phyloP scores from a whole-genome alignment of 2,329 filamentous ascomycete genomes.

The Calonectria pauciramosa region DNA sequence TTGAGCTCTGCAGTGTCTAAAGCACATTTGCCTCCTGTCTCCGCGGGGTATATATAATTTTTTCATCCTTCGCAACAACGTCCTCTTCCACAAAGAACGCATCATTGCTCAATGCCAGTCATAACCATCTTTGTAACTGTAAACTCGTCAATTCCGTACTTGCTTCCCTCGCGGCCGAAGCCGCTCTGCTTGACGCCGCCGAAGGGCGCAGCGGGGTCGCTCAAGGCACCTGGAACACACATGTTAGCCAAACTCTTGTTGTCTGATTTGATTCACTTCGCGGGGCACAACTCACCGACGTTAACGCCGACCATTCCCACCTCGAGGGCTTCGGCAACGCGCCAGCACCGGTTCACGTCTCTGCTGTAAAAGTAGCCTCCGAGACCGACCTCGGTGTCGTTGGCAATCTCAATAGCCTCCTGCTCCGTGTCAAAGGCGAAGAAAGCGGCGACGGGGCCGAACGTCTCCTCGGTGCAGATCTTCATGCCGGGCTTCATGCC shows the following conservation, averaged over 20 bases:
- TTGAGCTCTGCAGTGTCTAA: slow-evolving; percentile 6
- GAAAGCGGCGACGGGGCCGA: slow-evolving; percentile 78
- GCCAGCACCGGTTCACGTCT: slow-evolving; percentile 55
- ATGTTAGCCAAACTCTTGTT: slow-evolving; percentile 31
- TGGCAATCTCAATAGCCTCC: slow-evolving; percentile 77
- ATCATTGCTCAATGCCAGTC: slow-evolving; percentile 44
- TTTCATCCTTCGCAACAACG: slow-evolving; percentile 16
- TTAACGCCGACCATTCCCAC: slow-evolving; percentile 54
- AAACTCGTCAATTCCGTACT: slow-evolving; percentile 81
- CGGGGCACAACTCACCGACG: slow-evolving; percentile 36
- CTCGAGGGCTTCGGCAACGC: slow-evolving; percentile 64
- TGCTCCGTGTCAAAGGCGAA: slow-evolving; percentile 78
- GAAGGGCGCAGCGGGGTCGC: slow-evolving; percentile 70
- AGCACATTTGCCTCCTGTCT: background rate
- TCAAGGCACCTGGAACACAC: slow-evolving; percentile 55
- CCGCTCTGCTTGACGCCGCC: slow-evolving; percentile 85
- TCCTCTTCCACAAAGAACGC: slow-evolving; percentile 19
- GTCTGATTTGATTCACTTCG: background rate
- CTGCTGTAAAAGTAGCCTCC: slow-evolving; percentile 79
- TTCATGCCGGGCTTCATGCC: slow-evolving; percentile 77
- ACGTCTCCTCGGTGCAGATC: slow-evolving; percentile 77
- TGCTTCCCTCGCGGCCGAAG: slow-evolving; percentile 81
- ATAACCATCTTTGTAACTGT: slow-evolving; percentile 73
- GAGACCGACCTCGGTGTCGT: slow-evolving; percentile 76
- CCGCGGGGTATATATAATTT: slow-evolving; percentile 40